Conservation (phyloP, 768 basidiomycete genomes). For the Termitomyces sp. region DNA sequence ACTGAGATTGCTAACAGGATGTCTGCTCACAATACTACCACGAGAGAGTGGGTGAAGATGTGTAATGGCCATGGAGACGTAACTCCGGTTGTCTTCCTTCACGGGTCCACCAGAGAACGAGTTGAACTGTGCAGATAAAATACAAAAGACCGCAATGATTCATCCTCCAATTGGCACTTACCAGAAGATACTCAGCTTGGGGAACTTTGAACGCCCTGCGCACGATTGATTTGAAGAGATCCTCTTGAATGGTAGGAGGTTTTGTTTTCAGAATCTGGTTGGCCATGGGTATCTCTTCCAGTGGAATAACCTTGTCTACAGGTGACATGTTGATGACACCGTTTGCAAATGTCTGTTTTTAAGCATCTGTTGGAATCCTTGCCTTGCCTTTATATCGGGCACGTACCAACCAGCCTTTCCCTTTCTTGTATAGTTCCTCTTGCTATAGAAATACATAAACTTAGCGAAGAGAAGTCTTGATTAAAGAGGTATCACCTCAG, state of each 20-base stretch:
- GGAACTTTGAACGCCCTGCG: slow-evolving; percentile 22
- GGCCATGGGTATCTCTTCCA: slow-evolving; percentile 19
- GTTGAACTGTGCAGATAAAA: slow-evolving; percentile 22
- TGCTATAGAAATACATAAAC: slow-evolving; percentile 15
- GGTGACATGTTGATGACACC: slow-evolving; percentile 25
- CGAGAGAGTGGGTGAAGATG: slow-evolving; percentile 44
- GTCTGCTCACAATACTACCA: slow-evolving; percentile 31
- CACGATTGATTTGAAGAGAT: slow-evolving; percentile 25
- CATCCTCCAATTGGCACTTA: slow-evolving; percentile 9
- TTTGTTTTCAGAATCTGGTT: slow-evolving; percentile 20
- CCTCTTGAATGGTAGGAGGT: slow-evolving; percentile 24
- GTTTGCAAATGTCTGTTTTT: slow-evolving; percentile 26
- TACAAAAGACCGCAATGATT: background rate
- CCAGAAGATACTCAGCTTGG: slow-evolving; percentile 27
- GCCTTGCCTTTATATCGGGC: background rate
- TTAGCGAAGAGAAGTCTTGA: background rate
- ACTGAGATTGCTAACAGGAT: background rate
- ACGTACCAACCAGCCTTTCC: slow-evolving; percentile 27
- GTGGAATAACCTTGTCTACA: slow-evolving; percentile 21
- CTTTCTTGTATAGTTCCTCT: slow-evolving; percentile 22
- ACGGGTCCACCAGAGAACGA: slow-evolving; percentile 25
- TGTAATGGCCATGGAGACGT: slow-evolving; percentile 29
- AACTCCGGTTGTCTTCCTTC: slow-evolving; percentile 28
- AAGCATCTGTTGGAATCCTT: background rate
- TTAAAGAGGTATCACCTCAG: slow-evolving; percentile 17